Conservation (phyloP, 495 filamentous ascomycete species). For the Pseudevernia furfuracea region DNA sequence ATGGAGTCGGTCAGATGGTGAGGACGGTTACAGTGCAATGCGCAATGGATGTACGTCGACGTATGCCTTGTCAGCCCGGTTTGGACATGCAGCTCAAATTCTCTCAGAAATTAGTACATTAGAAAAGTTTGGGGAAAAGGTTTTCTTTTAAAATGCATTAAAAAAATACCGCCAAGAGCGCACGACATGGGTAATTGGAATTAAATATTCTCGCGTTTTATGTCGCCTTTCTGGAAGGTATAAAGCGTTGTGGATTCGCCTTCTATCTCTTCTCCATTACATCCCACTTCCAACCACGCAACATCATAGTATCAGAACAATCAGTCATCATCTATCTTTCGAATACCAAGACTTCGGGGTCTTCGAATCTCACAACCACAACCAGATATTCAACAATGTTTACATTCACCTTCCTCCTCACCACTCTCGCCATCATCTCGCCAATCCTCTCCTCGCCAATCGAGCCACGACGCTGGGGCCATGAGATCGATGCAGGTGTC, state of each 20-base stretch:
- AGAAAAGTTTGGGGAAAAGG: no score
- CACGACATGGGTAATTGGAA: background rate
- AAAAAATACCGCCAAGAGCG: background rate
- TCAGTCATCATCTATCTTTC: background rate
- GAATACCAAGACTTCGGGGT: background rate
- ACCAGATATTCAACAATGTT: background rate
- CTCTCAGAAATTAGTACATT: no score
- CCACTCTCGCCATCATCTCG: background rate
- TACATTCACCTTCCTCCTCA: background rate
- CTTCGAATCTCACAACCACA: background rate
- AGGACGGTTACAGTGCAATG: background rate
- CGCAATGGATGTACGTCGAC: background rate
- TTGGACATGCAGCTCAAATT: background rate
- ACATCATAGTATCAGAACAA: background rate
- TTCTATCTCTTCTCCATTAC: background rate
- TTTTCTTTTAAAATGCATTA: background rate
- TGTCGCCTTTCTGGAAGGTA: background rate
- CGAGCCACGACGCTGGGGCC: background rate
- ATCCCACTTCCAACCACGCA: background rate
- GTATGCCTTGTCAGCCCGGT: background rate
- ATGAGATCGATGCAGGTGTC: background rate
- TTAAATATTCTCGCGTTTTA: background rate
- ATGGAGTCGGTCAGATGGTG: slow-evolving; percentile 3
- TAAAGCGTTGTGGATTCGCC: background rate
- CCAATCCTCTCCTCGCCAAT: background rate